Base-by-base conservation (phyloP, 2,329 filamentous ascomycete species). In the Alternaria hordeiaustralica region DNA sequence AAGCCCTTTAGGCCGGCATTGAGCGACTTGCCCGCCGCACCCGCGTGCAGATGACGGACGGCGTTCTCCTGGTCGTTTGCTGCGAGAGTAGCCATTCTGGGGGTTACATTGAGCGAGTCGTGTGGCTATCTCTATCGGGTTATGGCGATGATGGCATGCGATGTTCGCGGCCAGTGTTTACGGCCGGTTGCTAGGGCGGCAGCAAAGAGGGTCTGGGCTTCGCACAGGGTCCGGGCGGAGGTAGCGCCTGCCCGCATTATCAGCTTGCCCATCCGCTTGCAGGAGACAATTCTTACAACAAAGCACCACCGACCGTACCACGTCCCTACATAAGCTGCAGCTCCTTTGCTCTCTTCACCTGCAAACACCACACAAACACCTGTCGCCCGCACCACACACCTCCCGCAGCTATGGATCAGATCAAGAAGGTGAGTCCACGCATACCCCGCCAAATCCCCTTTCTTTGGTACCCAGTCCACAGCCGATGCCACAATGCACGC, bases 21-120 rank as follows among this genome's bases (percentile, higher is more conserved):
- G 70, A 90, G 82, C 54, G 88, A 89, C 80, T 97, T 97, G 15
- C 88, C 85, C 13, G 89, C 87, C 23, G 89, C 89, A 54, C 85
- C 87, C 64, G 89, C 87, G 77, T 94, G 92, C 78, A 91, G 91
- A 69, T 86, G 87, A 78, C 93, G 89, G 73, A 93, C 87, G 79
- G 93, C 82, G 81, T 97, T 97, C 81, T 97, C 94, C 82, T 97
- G 93, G 80, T 97, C 92, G 73, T 89, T 88, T 78, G 80, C 76
- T 90, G 86, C 64, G 92, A 92, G 77, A 93, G 85, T 93, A 94
- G 97, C 72, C 71, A 78, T 78, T 67, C 59, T 59, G 61, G 66
- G 61, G 4, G 71, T 77, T 69, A 76, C 73, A 78, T 78, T 68
- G 75, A 71, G 72, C 67, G 71, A 71, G 50, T 64, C 58, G 61